These are phyloP conservation scores for Calvatia gigantea DNA, from an alignment of 768 basidiomycete genomes.

Conservation along the genomic window DNA sequence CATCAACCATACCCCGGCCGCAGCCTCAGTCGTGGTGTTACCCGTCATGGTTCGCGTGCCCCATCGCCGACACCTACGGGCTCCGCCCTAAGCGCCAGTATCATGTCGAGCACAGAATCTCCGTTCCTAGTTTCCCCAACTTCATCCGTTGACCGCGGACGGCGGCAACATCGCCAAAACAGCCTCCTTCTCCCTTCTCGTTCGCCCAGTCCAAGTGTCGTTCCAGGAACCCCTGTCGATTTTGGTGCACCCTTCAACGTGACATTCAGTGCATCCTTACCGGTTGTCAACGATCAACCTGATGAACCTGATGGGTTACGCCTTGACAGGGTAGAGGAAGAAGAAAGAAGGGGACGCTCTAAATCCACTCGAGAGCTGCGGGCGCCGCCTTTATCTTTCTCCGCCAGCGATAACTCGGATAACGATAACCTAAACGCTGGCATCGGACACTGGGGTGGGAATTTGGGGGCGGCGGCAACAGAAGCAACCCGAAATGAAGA, in stretches of 20 bases:
- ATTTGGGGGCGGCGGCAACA: neutral
- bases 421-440: slow-evolving; percentile 14
- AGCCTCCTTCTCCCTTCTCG: slow-evolving; percentile 28
- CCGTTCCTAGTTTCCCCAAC: slow-evolving; percentile 20
- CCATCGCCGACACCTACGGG: slow-evolving; percentile 20
- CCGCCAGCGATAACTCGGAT: slow-evolving; percentile 11
- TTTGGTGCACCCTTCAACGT: slow-evolving; percentile 16
- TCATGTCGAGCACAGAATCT: slow-evolving; percentile 19
- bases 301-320: slow-evolving; percentile 26
- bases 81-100: neutral
- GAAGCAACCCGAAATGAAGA: neutral
- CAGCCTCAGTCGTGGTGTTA: slow-evolving; percentile 35
- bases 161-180: slow-evolving; percentile 23
- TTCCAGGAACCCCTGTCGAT: slow-evolving; percentile 43
- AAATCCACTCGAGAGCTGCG: slow-evolving; percentile 1
- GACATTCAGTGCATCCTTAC: slow-evolving; percentile 15
- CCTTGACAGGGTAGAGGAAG: slow-evolving; percentile 15
- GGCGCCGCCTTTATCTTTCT: slow-evolving; percentile 10
- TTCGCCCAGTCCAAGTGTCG: slow-evolving; percentile 45
- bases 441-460: slow-evolving; percentile 5
- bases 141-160: slow-evolving; percentile 31
- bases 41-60: slow-evolving; percentile 29
- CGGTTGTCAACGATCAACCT: slow-evolving; percentile 21
- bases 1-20: slow-evolving; percentile 27
- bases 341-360: slow-evolving; percentile 6